Evolutionary conservation across 1,284 basidiomycete genomes (phyloP), one percentile per base, ranked within the genome.

Genomic region (Macrocystidia cucumis): DNA sequence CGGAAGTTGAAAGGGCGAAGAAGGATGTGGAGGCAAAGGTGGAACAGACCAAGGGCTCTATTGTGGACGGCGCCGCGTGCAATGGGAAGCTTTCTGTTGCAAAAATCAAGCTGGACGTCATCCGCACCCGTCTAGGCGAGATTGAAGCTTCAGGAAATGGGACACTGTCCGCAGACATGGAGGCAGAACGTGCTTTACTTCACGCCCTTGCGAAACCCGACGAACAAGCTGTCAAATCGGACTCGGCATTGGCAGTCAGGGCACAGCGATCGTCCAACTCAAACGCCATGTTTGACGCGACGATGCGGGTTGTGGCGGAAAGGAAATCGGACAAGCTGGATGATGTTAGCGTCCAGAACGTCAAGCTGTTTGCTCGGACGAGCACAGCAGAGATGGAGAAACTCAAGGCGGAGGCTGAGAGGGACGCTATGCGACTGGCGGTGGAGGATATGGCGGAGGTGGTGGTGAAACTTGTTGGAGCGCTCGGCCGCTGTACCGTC

Each of bases 271-370:
- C 88, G 6, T 69, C 69, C 37, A 90, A 90, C 50, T 79, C 87
- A 9, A 71, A 69, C 33, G 78, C 78, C 22, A 84, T 91, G 65
- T 86, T 95, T 49, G 81, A 90, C 19, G 85, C 83, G 6, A 81
- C 84, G 20, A 72, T 96, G 45, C 77, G 82, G 17, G 86, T 85
- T 8, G 77, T 85, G 19, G 79, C 81, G 32, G 83, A 91, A 51
- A 70, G 88, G 32, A 76, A 72, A 37, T 86, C 84, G 13, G 84
- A 89, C 43, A 78, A 79, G 46, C 63, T 91, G 29, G 89, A 92
- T 46, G 78, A 83, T n/a, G 55, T 74, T 17, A 74, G 73, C 42
- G 56, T 78, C 11, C 81, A 85, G 38, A 81, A 76, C 41, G 63
- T 95, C 49, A 82, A 78, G 49, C 68, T 84, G 8, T 77, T 88